Percentiles rank a stretch among this genome's conserved stretches.
Evolutionary conservation across 2,329 filamentous ascomycete genomes (phyloP).

Genomic region (Penicillium occitanis): DNA sequence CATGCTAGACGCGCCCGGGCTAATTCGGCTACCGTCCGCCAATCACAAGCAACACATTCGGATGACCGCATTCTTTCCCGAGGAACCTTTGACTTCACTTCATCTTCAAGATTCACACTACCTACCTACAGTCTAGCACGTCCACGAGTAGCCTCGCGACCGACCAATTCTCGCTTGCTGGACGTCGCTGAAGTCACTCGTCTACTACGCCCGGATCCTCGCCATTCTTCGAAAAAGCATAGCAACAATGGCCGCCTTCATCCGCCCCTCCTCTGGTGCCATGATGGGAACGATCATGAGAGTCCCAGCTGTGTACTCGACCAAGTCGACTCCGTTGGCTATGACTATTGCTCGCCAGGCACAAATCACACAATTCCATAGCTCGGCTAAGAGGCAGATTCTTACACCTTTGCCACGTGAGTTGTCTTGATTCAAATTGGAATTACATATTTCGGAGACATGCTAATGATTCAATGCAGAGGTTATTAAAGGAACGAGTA

Average conservation of each 20-base stretch:
- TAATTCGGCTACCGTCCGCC: slow-evolving; percentile 41
- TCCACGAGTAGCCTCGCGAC: background rate
- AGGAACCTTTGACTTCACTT: slow-evolving; percentile 32
- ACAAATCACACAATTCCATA: slow-evolving; percentile 79
- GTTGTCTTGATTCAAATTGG: slow-evolving; percentile 38
- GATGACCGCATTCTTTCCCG: slow-evolving; percentile 45
- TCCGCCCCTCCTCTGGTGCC: slow-evolving; percentile 40
- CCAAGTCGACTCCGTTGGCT: slow-evolving; percentile 25
- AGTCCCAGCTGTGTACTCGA: slow-evolving; percentile 31
- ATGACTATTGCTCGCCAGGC: slow-evolving; percentile 23
- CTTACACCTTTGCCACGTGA: slow-evolving; percentile 83
- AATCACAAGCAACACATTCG: slow-evolving; percentile 39
- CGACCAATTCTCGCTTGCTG: slow-evolving; percentile 8
- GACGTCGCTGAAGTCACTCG: background rate
- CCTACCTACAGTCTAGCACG: background rate
- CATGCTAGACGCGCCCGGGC: slow-evolving; percentile 31
- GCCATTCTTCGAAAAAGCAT: slow-evolving; percentile 1
- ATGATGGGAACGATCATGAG: slow-evolving; percentile 38
- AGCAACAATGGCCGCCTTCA: slow-evolving; percentile 40
- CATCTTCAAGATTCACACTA: background rate
- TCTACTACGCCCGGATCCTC: background rate
- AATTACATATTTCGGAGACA: background rate
- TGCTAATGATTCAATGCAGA: slow-evolving; percentile 50
- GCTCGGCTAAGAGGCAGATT: slow-evolving; percentile 70
- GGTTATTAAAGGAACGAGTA: slow-evolving; percentile 73